Percentiles rank a stretch among this genome's conserved stretches.
Evolutionary conservation across 2,329 filamentous ascomycete genomes (phyloP).

Genomic region (Penicillium hesseltinei): DNA sequence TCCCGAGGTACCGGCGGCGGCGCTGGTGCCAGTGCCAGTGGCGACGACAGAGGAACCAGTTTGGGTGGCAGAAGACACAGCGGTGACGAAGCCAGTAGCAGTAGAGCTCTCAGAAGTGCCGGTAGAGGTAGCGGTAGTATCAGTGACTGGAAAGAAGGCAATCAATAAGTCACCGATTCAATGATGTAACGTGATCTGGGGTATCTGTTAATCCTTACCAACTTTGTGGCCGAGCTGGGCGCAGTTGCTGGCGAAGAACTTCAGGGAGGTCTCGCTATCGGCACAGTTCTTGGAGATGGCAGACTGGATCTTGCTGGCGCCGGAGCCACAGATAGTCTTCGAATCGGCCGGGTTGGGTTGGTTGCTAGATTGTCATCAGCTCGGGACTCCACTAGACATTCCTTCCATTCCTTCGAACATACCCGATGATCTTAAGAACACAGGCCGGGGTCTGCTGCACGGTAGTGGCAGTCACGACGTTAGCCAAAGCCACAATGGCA

Average conservation of each 20-base stretch:
- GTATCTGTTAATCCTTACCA: conserved; percentile 32
- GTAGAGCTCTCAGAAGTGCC: conserved; percentile 23
- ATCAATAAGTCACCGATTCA: conserved; percentile 3
- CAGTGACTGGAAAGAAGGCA: conserved; percentile 13
- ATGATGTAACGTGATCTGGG: neutral
- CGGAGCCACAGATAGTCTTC: conserved; percentile 39
- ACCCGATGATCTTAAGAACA: conserved; percentile 53
- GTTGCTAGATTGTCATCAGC: conserved; percentile 31
- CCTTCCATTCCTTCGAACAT: conserved; percentile 23
- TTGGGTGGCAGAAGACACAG: conserved; percentile 14
- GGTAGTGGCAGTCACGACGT: conserved; percentile 37
- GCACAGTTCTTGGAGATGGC: conserved; percentile 39
- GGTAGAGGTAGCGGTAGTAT: conserved; percentile 28
- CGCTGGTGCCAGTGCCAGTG: conserved; percentile 19
- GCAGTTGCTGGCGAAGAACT: conserved; percentile 42
- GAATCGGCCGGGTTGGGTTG: conserved; percentile 40
- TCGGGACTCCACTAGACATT: neutral
- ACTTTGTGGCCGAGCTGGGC: conserved; percentile 40
- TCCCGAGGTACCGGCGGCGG: neutral
- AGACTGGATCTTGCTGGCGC: conserved; percentile 36
- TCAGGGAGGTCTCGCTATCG: conserved; percentile 35
- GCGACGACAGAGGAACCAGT: conserved; percentile 20
- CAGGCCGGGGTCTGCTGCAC: conserved; percentile 49
- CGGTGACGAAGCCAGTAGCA: conserved; percentile 24
- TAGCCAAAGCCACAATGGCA: conserved; percentile 46